Base-by-base conservation (phyloP, 306 rosid species). In the Cucurbita moschata region DNA sequence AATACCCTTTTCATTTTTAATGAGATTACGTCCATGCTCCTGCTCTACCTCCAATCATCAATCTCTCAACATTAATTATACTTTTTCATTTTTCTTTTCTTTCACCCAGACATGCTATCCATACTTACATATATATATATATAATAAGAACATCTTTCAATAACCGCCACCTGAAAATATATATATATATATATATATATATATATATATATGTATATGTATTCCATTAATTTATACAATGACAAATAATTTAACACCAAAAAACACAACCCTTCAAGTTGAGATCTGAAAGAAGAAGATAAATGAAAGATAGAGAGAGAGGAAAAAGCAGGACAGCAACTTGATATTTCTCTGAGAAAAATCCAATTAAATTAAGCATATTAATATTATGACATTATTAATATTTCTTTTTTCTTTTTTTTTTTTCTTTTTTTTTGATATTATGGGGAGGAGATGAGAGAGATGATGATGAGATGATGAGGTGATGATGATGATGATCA, bases 161-260 rank as follows among this genome's bases (percentile, higher is more conserved):
- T 79, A 77, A 72, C 81, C 79, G 75, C 84, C 77, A 77, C 68
- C 52, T 62, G 81, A 81, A 86, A 87, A 80, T 72, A 79, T 69
- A 50, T 46, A 47, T 21, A 21, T 21, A 21, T 21, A 21, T n/a
- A n/a, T n/a, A n/a, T n/a, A n/a, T n/a, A n/a, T n/a, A n/a, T n/a
- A n/a, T 21, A 21, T 21, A 21, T 21, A 21, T 21, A 80, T 72
- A 79, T 69, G 39, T 12, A 46, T 46, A 10, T 46, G 12, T 47
- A 59, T 44, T 35, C 59, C 66, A 79, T 85, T 80, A 85, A 77
- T 88, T 86, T 86, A 85, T 86, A 82, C 87, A 86, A 85, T 70
- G 43, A 78, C 81, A 77, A 54, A 70, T 46, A 49, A 68, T 43
- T 76, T 73, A 84, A 76, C 77, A 77, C 59, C 79, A 78, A 84